phyloP scores from a whole-genome alignment of 768 basidiomycete species.

The Flagelloscypha sp. region DNA sequence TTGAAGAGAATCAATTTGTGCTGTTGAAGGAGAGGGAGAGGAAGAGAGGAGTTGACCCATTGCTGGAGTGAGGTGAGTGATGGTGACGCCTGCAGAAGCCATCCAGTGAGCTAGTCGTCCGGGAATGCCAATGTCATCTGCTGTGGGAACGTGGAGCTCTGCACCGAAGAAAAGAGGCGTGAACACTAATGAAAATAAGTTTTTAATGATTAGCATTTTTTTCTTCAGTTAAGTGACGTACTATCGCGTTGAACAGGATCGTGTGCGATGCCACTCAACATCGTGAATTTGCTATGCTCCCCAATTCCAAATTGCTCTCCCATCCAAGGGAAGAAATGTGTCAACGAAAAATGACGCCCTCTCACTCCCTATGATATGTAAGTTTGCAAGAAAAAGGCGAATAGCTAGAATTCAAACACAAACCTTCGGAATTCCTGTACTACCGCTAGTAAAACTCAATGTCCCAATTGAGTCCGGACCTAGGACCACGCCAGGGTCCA shows the following conservation, averaged over 20 bases:
- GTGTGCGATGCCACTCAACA: slow-evolving; percentile 98
- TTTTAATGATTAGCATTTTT: not conserved
- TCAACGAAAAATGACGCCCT: slow-evolving; percentile 91
- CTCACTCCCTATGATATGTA: too few species aligned
- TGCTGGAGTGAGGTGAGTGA: slow-evolving; percentile 97
- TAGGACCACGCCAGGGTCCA: slow-evolving; percentile 72
- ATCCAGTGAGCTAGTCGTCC: slow-evolving; percentile 98
- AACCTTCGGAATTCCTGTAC: slow-evolving; percentile 96
- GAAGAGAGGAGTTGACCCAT: slow-evolving; percentile 96
- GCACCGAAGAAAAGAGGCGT: slow-evolving; percentile 98
- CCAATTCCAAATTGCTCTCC: slow-evolving; percentile 72
- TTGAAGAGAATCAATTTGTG: slow-evolving; percentile 75
- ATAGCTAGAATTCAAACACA: too few species aligned
- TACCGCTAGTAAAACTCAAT: slow-evolving; percentile 92
- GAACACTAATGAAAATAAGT: slow-evolving; percentile 59
- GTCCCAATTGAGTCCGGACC: slow-evolving; percentile 97
- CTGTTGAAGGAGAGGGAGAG: slow-evolving; percentile 62
- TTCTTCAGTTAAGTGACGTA: slow-evolving; percentile 34
- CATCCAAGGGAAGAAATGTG: slow-evolving; percentile 99
- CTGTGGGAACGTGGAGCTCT: slow-evolving; percentile 88
- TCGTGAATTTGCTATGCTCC: slow-evolving; percentile 81
- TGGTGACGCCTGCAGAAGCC: slow-evolving; percentile 81
- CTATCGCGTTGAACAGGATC: slow-evolving; percentile 99
- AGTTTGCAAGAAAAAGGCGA: too few species aligned
- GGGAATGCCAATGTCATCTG: slow-evolving; percentile 94